Conservation (phyloP, 163 green algal species). For the Prototheca cutis region DNA sequence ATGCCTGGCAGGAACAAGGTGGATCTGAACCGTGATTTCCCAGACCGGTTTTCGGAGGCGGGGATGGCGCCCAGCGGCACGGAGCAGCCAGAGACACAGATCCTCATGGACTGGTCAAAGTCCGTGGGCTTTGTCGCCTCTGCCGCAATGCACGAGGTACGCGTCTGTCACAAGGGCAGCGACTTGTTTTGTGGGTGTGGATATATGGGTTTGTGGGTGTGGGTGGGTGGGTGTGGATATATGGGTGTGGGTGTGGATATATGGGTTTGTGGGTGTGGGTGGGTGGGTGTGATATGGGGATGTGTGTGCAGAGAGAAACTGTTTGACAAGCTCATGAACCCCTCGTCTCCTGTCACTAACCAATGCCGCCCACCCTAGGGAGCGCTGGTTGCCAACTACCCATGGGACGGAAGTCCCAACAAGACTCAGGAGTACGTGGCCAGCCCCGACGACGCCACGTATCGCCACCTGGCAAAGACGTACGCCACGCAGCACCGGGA, state of each 20-base stretch:
- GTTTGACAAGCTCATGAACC: too few species aligned
- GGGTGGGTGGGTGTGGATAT: too few species aligned
- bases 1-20: slow-evolving; percentile 13
- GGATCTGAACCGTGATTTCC: slow-evolving; percentile 92
- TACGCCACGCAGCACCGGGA: slow-evolving; percentile 53
- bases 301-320: too few species aligned
- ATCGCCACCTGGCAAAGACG: slow-evolving; percentile 43
- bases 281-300: too few species aligned
- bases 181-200: background rate
- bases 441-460: slow-evolving; percentile 67
- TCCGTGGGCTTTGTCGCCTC: slow-evolving; percentile 43
- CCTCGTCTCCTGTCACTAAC: too few species aligned
- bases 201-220: too few species aligned
- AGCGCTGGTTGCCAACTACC: slow-evolving; percentile 76
- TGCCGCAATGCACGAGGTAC: slow-evolving; percentile 58
- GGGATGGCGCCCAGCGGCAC: slow-evolving; percentile 24
- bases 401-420: slow-evolving; percentile 55
- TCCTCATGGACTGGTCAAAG: slow-evolving; percentile 59
- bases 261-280: too few species aligned
- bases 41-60: slow-evolving; percentile 46
- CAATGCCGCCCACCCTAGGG: slow-evolving; percentile 32
- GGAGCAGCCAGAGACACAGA: slow-evolving; percentile 57
- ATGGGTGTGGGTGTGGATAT: too few species aligned
- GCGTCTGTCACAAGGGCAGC: background rate
- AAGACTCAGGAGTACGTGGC: slow-evolving; percentile 25